Evolutionary conservation across 768 basidiomycete species (phyloP), one percentile per base, ranked within the genome.

Genomic region (Lentinula sp.): DNA sequence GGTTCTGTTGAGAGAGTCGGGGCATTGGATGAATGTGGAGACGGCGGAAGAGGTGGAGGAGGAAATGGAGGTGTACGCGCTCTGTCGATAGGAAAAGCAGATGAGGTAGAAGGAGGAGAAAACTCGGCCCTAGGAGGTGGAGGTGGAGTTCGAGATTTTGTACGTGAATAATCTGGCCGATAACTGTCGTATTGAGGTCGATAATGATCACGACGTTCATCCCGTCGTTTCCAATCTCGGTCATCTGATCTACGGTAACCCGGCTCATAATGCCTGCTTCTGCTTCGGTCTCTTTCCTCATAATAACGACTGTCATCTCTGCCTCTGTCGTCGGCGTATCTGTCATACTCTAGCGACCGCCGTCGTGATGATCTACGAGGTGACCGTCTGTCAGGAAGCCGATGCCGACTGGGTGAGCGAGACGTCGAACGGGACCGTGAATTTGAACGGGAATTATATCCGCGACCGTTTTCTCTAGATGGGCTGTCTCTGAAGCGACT

Each of bases 391-490:
- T 36, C 53, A n/a, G 55, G 73, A 39, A 80, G 71, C 37, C 73
- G 71, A 45, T 73, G 72, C 60, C 67, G 69, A 45, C 72, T 69
- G 6, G 70, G 71, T 8, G 73, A 69, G 0, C 78, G 72, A 7
- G 75, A 74, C 13, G 67, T 74, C 1, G 82, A 77, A 45, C 71
- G 77, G 23, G 82, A 78, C 59, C 70, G 75, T 45, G 67, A 68
- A 57, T 63, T 69, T 35, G 75, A 70, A 18, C 60, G 51, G 4
- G 50, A 42, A 46, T 39, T 37, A n/a, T 45, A 46, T 23, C 36
- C 20, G 7, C 33, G 16, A 18, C 53, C 60, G 5, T 73, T 72
- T 43, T 81, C 77, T 76, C 79, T 78, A 55, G 74, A 12, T 12
- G 39, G 76, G 62, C 79, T 78, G 20, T 65, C 63, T 18, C 45